These are phyloP conservation scores for Colletotrichum viniferum DNA, from an alignment of 2,329 filamentous ascomycete genomes.

Conservation along the genomic window DNA sequence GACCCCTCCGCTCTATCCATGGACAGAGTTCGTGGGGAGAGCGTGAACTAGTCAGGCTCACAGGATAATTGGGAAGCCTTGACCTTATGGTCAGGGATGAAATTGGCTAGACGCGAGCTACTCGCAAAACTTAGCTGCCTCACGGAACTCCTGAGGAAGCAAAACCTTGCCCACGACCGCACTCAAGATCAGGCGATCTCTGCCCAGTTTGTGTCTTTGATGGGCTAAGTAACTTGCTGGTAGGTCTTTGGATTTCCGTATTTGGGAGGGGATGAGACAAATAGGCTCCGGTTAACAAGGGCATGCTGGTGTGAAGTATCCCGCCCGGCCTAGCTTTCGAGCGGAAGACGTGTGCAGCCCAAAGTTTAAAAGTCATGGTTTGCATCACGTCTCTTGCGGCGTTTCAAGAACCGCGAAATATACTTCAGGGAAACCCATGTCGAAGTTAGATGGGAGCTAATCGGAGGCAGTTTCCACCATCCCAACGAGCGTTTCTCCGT, in stretches of 20 bases:
- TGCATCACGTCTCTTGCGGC: not conserved
- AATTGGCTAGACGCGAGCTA: not conserved
- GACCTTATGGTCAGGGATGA: not conserved
- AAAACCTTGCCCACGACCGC: not conserved
- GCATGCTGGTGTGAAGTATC: not conserved
- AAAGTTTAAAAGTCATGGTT: not conserved
- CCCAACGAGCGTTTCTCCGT: not conserved
- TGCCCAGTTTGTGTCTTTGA: not conserved
- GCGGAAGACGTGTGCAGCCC: not conserved
- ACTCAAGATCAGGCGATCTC: not conserved
- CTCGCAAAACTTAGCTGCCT: not conserved
- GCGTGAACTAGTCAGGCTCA: not conserved
- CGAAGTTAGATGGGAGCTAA: not conserved
- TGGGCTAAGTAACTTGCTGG: not conserved
- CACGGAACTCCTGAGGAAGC: not conserved
- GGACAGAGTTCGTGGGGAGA: not conserved
- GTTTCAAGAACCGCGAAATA: not conserved
- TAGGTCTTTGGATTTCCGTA: not conserved
- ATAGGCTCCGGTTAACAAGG: not conserved
- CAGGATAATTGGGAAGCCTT: not conserved
- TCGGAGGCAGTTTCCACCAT: not conserved
- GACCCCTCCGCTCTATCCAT: not conserved
- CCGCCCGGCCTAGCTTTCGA: not conserved
- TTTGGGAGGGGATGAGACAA: not conserved
- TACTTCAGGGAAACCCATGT: not conserved